Base-by-base conservation (phyloP, 768 basidiomycete species). In the Udeniomyces megalosporus region DNA sequence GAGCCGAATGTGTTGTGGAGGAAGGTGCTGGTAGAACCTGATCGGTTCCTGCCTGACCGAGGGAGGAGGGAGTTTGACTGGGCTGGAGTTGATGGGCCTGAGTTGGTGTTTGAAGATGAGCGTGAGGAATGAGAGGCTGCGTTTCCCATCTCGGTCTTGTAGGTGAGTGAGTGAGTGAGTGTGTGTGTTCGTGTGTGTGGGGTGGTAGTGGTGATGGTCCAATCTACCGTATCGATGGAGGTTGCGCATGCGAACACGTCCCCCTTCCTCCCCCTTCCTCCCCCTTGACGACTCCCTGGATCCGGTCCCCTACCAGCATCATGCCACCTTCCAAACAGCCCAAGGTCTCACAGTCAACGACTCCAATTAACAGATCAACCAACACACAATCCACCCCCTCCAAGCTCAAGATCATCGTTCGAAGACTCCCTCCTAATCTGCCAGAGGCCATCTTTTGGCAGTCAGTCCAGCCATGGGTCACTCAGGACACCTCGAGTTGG, bases 381-480 rank as follows among this genome's bases (percentile, higher is more conserved):
- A 34, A 34, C 12, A 15, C 22, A 2, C 42, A 28, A 14, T 29
- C 42, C 26, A 1, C 24, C 2, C 55, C 55, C 3, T 31, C 50
- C 28, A 63, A 63, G 38, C 65, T 90, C 68, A 97, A 99, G 78
- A 83, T 83, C 32, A 80, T 95, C 67, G 84, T 96, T 20, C 82
- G 93, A 47, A 77, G 88, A 44, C 77, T 96, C 4, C 93, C 93
- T 0, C 86, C 92, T 14, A 89, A 91, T 69, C 77, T 99, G 2
- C 93, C 93, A 4, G 90, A 91, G 68, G 82, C 82, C 2, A 75
- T 95, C 58, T 97, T 99, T 75, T 99, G 93, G 93, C 82, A 85
- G 69, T 88, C 86, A 65, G 88, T 91, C 3, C 78, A 82, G 57
- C 71, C 77, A 1, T 97, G 92, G 91, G 84, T 91, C 17, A 78